phyloP scores from a whole-genome alignment of 2,329 filamentous ascomycete species.

The Capronia coronata region DNA sequence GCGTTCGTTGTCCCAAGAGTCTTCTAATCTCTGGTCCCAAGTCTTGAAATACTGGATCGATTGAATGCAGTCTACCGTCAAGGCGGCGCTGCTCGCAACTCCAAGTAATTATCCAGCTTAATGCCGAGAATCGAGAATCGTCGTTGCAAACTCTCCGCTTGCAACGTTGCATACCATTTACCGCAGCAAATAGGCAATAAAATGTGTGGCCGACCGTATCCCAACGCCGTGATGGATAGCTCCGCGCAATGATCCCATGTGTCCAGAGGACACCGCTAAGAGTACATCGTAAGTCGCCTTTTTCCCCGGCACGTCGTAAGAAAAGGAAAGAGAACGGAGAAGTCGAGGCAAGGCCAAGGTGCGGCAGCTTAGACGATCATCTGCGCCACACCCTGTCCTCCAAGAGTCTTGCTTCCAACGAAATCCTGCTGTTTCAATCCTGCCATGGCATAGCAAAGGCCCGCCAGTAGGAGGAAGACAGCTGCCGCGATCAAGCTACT shows the following conservation, averaged over 20 bases:
- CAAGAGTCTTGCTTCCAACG: constrained; percentile 78
- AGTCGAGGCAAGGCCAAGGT: not conserved
- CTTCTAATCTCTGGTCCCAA: not conserved
- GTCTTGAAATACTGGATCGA: not conserved
- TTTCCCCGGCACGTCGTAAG: not conserved
- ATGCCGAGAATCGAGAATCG: not conserved
- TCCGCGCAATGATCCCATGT: not conserved
- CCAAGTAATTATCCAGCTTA: constrained; percentile 6
- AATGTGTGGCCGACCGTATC: not conserved
- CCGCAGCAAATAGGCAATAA: not conserved
- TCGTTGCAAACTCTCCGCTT: not conserved
- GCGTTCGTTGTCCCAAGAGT: not conserved
- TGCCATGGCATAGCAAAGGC: constrained; percentile 62
- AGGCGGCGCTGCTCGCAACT: not conserved
- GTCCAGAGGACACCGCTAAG: not conserved
- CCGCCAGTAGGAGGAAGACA: constrained; percentile 69
- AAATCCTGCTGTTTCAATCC: constrained; percentile 43
- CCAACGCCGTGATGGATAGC: not conserved
- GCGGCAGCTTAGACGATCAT: constrained; percentile 29
- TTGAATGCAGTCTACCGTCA: not conserved
- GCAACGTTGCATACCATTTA: too few relatives aligned
- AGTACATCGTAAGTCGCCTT: constrained; percentile 12
- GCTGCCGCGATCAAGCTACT: constrained; percentile 81
- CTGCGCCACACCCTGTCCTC: constrained; percentile 58
- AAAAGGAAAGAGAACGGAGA: not conserved